Evolutionary conservation across 2,329 filamentous ascomycete species (phyloP), one percentile per base, ranked within the genome.

Genomic region (Fusarium falciforme): DNA sequence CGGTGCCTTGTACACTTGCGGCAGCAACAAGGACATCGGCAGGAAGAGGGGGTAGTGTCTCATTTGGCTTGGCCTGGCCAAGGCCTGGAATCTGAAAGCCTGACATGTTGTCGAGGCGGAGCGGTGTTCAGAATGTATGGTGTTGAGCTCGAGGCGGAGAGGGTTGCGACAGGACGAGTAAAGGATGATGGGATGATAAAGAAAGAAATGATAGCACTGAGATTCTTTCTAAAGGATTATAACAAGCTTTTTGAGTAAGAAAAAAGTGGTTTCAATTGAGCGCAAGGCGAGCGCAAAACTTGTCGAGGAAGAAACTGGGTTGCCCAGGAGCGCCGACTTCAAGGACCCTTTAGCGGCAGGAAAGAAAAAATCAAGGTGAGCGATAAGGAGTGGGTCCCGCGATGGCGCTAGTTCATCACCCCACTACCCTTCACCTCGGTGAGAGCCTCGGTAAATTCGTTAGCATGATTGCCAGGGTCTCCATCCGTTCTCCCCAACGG

Each of bases 21-120:
- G 82, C 79, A 8, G 79, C 79, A n/a, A 71, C 74, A 33, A 78
- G 67, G 14, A 80, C 35, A 14, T 84, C 83, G 22, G 80, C 38
- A 3, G 82, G 79, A 0, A 85, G 76, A 14, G 84, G 84, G 2
- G 84, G 84, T 3, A 85, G 75, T 3, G 77, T 79, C 62, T 85
- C 84, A 63, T 85, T 84, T 6, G 83, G 83, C 70, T 83, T 84
- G 59, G 84, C 84, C 68, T 85, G 82, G 12, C 84, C 84, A 17
- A 85, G 77, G 62, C 84, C 84, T 33, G 84, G 84, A 36, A 85
- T 85, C 65, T 84, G 83, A 36, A 85, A 85, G 63, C 82, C 82
- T 29, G 84, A 82, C 84, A 85, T 85, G 9, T 49, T 68, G 44
- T 22, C 16, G 49, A 16, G 35, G 22, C 27, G 5, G 40, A 12